Evolutionary conservation across 306 rosid genomes (phyloP), one percentile per base, ranked within the genome.

Genomic region (Vigna trinervia): DNA sequence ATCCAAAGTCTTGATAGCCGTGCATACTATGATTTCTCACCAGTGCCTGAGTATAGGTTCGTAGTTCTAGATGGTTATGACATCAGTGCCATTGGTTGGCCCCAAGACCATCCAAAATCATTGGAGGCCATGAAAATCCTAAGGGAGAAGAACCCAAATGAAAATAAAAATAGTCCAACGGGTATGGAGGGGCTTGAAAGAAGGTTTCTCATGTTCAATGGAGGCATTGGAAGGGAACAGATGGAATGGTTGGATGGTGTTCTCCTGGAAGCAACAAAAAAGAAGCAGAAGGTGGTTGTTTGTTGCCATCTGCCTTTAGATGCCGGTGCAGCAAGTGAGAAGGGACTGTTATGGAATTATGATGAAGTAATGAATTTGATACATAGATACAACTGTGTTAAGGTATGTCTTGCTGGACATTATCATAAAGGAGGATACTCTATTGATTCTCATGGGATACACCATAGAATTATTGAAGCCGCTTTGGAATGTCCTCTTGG

Each of bases 401-500:
- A 92, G 86, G 93, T 86, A 26, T 90, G 96, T 79, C 65, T 95
- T 22, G 88, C 91, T 8, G 97, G 98, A 22, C 98, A 95, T 50
- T 83, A 89, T 85, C 97, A 95, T 84, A 82, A 43, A 85, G 98
- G 93, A 19, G 98, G 98, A 15, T 84, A 84, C 83, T 74, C 86
- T 0, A 67, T 89, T 65, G 98, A 95, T 79, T 90, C 96, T 74
- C 90, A 86, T 54, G 98, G 98, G 70, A 80, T 95, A 20, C 92
- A 90, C 80, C 98, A 94, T 60, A 83, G 91, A 85, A 87, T 82
- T 86, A 86, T 94, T 60, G 98, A 94, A 92, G 98, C 97, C 12
- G 95, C 97, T 75, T 87, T 94, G 50, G 96, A 95, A 80, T 95
- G 97, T 70, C 97, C 97, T 76, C 97, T 97, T 0, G 97, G 89